Conservation (phyloP, 2,329 filamentous ascomycete genomes). For the Diaporthe aspalathi region DNA sequence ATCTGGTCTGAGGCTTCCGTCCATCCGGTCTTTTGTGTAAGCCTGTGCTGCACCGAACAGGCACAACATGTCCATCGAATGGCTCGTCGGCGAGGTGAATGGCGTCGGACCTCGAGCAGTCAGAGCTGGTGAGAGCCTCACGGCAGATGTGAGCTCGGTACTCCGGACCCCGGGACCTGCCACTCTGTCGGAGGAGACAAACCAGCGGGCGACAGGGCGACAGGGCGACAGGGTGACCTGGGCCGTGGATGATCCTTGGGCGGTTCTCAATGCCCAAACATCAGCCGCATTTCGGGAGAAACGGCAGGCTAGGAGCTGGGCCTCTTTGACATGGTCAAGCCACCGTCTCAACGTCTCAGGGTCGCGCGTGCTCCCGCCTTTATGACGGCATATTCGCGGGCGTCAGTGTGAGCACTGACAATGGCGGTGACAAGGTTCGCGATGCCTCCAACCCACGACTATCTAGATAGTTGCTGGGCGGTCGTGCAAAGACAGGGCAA, state of each 20-base stretch:
- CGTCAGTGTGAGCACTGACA: conserved; percentile 6
- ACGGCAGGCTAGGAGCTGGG: conserved; percentile 23
- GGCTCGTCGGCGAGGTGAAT: conserved; percentile 9
- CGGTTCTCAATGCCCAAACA: conserved; percentile 27
- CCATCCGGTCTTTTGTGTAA: conserved; percentile 10
- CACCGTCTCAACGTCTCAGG: background rate
- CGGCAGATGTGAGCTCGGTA: conserved; percentile 27
- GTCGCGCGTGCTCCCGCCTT: conserved; percentile 17
- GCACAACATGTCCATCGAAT: background rate
- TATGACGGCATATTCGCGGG: conserved; percentile 18
- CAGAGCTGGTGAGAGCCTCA: conserved; percentile 8
- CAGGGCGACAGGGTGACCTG: background rate
- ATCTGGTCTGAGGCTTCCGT: background rate
- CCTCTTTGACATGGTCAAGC: conserved; percentile 12
- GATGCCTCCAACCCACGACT: background rate
- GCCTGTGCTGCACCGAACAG: conserved; percentile 1
- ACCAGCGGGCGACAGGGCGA: background rate
- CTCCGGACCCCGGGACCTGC: background rate
- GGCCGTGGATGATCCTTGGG: conserved; percentile 12
- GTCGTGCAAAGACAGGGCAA: background rate
- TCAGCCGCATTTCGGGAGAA: conserved; percentile 35
- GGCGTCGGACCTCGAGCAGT: conserved; percentile 18
- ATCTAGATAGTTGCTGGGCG: background rate
- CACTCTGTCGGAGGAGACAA: background rate
- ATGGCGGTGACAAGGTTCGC: conserved; percentile 24